phyloP scores from a whole-genome alignment of 2,329 filamentous ascomycete species.

The Myriosclerotinia scirpicola region DNA sequence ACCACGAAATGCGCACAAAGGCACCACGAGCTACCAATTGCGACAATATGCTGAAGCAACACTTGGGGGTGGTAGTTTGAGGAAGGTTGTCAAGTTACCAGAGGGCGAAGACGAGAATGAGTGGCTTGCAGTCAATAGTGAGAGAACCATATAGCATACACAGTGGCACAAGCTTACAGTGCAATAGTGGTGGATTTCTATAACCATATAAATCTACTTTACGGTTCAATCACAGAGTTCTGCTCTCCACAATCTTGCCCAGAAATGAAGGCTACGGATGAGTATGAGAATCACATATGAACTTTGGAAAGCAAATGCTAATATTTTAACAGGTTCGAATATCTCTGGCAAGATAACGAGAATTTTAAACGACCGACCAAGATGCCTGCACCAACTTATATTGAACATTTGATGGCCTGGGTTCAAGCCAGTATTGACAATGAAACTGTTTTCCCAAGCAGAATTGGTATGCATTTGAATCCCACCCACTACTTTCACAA shows the following conservation, averaged over 20 bases:
- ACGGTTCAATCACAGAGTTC: conserved; percentile 98
- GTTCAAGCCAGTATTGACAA: conserved; percentile 95
- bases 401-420: conserved; percentile 97
- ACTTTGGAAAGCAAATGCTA: conserved; percentile 15
- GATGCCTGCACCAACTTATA: conserved; percentile 96
- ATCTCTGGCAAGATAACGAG: conserved; percentile 96
- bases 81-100: conserved; percentile 94
- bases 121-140: conserved; percentile 97
- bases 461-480: conserved; percentile 62
- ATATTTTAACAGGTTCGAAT: conserved; percentile 73
- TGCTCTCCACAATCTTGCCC: conserved; percentile 96
- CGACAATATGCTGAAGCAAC: conserved; percentile 98
- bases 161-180: conserved; percentile 36
- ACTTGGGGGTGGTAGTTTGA: conserved; percentile 86
- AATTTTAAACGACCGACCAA: conserved; percentile 95
- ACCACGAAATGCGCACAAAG: conserved; percentile 79
- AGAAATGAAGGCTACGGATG: conserved; percentile 99
- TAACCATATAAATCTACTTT: conserved; percentile 99
- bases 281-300: conserved; percentile 56
- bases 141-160: conserved; percentile 36
- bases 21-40: conserved; percentile 87
- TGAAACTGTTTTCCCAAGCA: conserved; percentile 89
- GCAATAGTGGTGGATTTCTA: conserved; percentile 96
- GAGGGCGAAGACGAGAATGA: conserved; percentile 98
- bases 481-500: conserved; percentile 51